Evolutionary conservation across 2,329 filamentous ascomycete genomes (phyloP), one percentile per base, ranked within the genome.

Genomic region (Cladosporium velox): DNA sequence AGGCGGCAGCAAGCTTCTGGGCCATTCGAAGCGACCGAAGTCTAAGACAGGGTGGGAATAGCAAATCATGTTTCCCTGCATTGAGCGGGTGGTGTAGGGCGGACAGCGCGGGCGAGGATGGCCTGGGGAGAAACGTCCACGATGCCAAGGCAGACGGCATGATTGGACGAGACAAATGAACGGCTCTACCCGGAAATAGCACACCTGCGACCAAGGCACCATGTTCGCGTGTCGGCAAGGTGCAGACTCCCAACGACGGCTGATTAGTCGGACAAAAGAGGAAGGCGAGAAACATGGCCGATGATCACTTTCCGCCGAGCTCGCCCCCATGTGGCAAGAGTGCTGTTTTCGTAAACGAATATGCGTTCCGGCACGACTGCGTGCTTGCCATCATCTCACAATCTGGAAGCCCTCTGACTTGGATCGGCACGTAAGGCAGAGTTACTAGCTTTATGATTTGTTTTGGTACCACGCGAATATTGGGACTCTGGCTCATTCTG

Each of bases 181-280:
- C 59, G 59, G 59, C 44, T 35, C 30, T 15, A 47, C 32, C 59
- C 59, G 59, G 59, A 47, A 52, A 62, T 62, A 62, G 44, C 28
- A 34, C 30, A 7, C 6, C 30, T 30, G 49, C 49, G 24, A 52
- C 24, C 24, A 18, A 21, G 24, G 35, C 4, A 41, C 2, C 28
- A 11, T 47, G 18, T 34, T 55, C 28, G 21, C 28, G 41, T n/a
- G 52, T 21, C 52, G 28, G 32, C 28, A 11, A 32, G 18, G 7
- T 18, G 52, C 59, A 51, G 28, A 32, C 47, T 62, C 47, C n/a
- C 59, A 62, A 62, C 59, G 47, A n/a, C 57, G 34, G 34, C 55
- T 8, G 1, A 4, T 38, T 58, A 35, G 55, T 59, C 28, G 18
- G 5, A 35, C 59, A 18, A 14, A 62, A 52, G 10, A 62, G 59